phyloP scores from a whole-genome alignment of 2,329 filamentous ascomycete species.

The Fusarium abutilonis region DNA sequence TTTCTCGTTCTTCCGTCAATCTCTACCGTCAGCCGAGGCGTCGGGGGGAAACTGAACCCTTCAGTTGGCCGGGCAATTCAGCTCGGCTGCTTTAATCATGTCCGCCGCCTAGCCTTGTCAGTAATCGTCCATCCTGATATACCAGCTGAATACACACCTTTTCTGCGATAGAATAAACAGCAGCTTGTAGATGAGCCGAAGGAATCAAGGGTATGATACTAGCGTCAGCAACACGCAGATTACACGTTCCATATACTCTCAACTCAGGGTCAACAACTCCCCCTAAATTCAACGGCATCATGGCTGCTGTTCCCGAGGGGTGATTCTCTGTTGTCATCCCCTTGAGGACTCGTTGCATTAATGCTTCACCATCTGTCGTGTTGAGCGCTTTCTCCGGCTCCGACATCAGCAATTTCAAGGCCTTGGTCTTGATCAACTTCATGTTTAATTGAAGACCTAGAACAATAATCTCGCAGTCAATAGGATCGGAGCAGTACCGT shows the following conservation, averaged over 20 bases:
- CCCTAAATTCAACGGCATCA: constrained; percentile 19
- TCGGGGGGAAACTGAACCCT: constrained; percentile 2
- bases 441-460: constrained; percentile 25
- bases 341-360: constrained; percentile 6
- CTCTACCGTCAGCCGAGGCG: neutral
- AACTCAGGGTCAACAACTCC: constrained; percentile 42
- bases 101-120: constrained; percentile 20
- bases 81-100: constrained; percentile 15
- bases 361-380: neutral
- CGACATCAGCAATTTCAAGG: constrained; percentile 20
- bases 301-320: constrained; percentile 16
- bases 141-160: constrained; percentile 2
- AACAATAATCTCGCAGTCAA: constrained; percentile 26
- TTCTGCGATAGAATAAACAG: constrained; percentile 49
- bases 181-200: constrained; percentile 45
- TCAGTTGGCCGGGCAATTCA: neutral
- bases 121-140: no score
- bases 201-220: constrained; percentile 42
- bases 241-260: constrained; percentile 41
- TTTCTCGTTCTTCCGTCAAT: no score
- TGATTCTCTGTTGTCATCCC: constrained; percentile 17
- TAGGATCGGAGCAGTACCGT: constrained; percentile 24
- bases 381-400: constrained; percentile 11
- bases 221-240: constrained; percentile 43
- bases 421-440: constrained; percentile 12